phyloP scores from a whole-genome alignment of 2,329 filamentous ascomycete species.

The Paradendryphiella salina region DNA sequence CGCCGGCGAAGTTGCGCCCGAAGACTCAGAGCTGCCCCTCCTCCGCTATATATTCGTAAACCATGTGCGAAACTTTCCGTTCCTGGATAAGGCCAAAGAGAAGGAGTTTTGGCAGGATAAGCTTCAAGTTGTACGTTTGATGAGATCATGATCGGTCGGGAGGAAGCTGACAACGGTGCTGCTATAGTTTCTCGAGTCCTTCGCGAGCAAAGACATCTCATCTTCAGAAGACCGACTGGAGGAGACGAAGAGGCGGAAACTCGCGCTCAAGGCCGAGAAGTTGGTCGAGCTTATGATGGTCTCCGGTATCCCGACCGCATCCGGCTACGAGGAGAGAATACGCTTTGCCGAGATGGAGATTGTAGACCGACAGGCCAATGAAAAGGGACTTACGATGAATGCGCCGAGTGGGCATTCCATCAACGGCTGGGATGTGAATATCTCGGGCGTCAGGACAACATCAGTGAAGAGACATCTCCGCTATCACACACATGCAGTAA shows the following conservation, averaged over 20 bases:
- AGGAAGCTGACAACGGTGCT: constrained; percentile 23
- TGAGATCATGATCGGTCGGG: constrained; percentile 5
- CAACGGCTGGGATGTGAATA: constrained; percentile 96
- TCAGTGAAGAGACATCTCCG: constrained; percentile 83
- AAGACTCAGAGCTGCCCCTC: constrained; percentile 92
- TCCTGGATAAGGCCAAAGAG: constrained; percentile 92
- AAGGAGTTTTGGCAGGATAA: constrained; percentile 99
- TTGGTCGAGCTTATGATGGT: constrained; percentile 99
- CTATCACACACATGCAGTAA: constrained; percentile 86
- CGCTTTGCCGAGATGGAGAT: constrained; percentile 96
- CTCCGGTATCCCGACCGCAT: constrained; percentile 91
- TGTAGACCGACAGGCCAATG: constrained; percentile 89
- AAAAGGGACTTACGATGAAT: constrained; percentile 83
- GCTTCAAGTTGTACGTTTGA: constrained; percentile 76
- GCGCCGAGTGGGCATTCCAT: constrained; percentile 89
- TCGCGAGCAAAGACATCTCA: constrained; percentile 95
- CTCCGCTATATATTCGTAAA: constrained; percentile 97
- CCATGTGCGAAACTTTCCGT: constrained; percentile 96
- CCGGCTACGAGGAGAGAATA: constrained; percentile 96
- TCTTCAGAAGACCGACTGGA: constrained; percentile 95
- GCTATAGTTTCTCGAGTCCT: constrained; percentile 86
- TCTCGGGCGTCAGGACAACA: constrained; percentile 81
- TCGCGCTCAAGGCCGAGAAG: constrained; percentile 92
- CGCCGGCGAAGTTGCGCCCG: constrained; percentile 85
- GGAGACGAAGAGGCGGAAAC: constrained; percentile 90